Base-by-base conservation (phyloP, 768 basidiomycete genomes). In the Kwoniella botswanensis region DNA sequence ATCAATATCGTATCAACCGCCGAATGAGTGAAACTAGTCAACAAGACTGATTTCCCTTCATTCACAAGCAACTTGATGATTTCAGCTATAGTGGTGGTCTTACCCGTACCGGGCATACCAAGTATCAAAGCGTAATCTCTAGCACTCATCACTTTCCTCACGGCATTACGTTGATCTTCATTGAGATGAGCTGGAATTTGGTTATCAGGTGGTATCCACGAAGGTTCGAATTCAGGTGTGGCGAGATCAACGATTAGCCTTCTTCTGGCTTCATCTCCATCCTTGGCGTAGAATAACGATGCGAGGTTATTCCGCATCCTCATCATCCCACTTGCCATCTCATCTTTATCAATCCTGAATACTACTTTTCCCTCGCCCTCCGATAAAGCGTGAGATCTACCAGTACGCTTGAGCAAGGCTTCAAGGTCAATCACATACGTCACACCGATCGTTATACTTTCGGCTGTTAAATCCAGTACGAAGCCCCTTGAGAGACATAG, bases 71-170 rank as follows among this genome's bases (percentile, higher is more conserved):
- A 87, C 76, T 88, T 87, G 79, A 98, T 94, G 59, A 97, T 88
- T 42, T 93, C 90, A 0, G 92, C 93, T 71, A 97, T 92, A 4
- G 97, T 92, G 1, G 94, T 96, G 54, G 96, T 97, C 85, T 99
- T 99, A 9, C 97, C 96, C 4, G 96, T 98, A 0, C 97, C 97
- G 9, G 97, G 97, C 97, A 98, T 98, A 17, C 97, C 97, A 7
- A 98, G 86, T 29, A 99, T 88, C 67, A 98, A 85, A 0, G 95
- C 91, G 80, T 98, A 99, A 82, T 99, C 94, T 68, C 88, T 85
- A 1, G 97, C 93, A 6, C 86, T 85, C 26, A 98, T 81, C 2
- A 91, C 92, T 76, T 89, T 91, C 22, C 84, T 82, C 82, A 96
- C 87, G 1, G 95, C 96, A 7, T 82, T 75, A 76, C 85, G 73